Evolutionary conservation across 2,329 filamentous ascomycete genomes (phyloP).

Genomic region (Daldinia sp.): DNA sequence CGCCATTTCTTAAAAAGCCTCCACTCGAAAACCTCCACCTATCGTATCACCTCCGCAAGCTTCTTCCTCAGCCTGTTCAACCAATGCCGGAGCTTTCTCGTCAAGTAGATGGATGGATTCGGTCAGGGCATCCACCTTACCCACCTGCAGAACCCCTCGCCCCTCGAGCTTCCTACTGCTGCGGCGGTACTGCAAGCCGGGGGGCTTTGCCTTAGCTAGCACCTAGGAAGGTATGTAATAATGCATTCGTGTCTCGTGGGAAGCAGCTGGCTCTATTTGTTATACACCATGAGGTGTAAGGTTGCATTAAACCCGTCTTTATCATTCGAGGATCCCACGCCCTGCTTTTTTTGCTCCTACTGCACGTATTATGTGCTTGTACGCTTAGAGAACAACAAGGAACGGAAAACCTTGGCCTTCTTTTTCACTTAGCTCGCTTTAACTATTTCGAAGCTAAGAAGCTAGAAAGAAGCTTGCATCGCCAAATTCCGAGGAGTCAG

Average conservation of each 20-base stretch:
- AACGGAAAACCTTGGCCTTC: slow-evolving; percentile 9
- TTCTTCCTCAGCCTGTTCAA: slow-evolving; percentile 10
- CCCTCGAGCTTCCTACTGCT: slow-evolving; percentile 36
- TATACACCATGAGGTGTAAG: slow-evolving; percentile 22
- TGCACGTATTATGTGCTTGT: slow-evolving; percentile 25
- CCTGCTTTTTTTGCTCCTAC: slow-evolving; percentile 19
- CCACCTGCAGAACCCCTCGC: slow-evolving; percentile 41
- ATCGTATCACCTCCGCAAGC: slow-evolving; percentile 33
- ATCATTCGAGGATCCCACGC: slow-evolving; percentile 18
- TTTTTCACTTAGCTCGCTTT: slow-evolving; percentile 11
- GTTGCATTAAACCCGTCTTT: slow-evolving; percentile 26
- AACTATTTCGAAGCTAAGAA: slow-evolving; percentile 16
- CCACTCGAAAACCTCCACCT: slow-evolving; percentile 29
- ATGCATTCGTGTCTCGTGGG: slow-evolving; percentile 30
- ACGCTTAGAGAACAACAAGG: slow-evolving; percentile 15
- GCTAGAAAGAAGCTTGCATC: slow-evolving; percentile 28
- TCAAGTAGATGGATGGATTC: slow-evolving; percentile 18
- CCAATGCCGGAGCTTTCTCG: slow-evolving; percentile 36
- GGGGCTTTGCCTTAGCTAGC: not conserved
- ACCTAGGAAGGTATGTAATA: slow-evolving; percentile 16
- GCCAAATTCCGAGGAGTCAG: slow-evolving; percentile 27
- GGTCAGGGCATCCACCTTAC: slow-evolving; percentile 37
- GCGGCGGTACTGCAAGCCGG: not conserved
- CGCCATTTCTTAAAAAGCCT: slow-evolving; percentile 32
- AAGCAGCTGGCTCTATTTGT: slow-evolving; percentile 19